Evolutionary conservation across 1,139 yeast genomes (phyloP), one percentile per base, ranked within the genome.

Genomic region (Geotrichum bryndzae): DNA sequence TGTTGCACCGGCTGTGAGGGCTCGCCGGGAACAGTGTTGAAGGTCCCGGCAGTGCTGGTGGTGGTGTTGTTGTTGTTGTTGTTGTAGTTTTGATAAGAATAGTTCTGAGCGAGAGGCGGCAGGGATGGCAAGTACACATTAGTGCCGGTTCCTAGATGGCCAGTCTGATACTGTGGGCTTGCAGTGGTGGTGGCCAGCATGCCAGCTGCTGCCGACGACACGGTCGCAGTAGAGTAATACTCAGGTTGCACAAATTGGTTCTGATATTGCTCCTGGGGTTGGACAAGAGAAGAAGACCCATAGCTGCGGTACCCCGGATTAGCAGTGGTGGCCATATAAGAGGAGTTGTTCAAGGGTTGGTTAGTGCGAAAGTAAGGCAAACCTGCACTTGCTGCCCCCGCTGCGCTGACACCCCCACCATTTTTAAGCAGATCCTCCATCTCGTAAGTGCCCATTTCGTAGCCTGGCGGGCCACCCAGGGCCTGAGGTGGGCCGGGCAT

Each of bases 71-170:
- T 56, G 5, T 53, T 35, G 18, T 18, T 35, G 45, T 22, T 57
- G 51, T 23, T 57, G 56, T 56, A 60, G 5, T 53, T 35, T 18
- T 56, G 59, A 33, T 53, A 53, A 13, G 57, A 51, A 48, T 56
- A 57, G 23, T 57, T 54, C 45, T 52, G 58, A 5, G 60, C 38
- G 18, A 60, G 57, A 4, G 62, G 60, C 1, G 62, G 62, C 27
- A 56, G 62, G 2, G 54, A 53, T 10, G 61, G 61, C 5, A 54
- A 57, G 38, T 57, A 52, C 2, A 41, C 56, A 3, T 48, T 46
- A 29, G 59, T n/a, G 57, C 52, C n/a, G 54, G n/a, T n/a, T 7
- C 23, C 10, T 5, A 41, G 3, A 7, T 23, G 18, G 8, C 22
- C 48, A 41, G 5, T 41, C 18, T 41, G 48, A 8, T 15, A 41